phyloP scores from a whole-genome alignment of 345 rosid genomes.

The Citrus unshiu region DNA sequence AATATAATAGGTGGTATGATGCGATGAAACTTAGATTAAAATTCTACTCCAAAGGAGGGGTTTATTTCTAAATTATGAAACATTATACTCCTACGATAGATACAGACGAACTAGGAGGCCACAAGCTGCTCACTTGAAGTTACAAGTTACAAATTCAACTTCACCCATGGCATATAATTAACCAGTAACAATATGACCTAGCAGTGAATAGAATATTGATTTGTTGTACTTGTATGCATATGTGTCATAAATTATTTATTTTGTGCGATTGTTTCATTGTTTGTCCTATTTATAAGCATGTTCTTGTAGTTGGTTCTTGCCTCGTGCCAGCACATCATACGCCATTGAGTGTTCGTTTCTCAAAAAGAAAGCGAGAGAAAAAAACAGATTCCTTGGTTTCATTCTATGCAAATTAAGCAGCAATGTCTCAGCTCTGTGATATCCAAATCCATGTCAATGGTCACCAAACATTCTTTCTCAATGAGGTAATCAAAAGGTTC shows the following conservation, averaged over 20 bases:
- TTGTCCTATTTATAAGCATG: background rate
- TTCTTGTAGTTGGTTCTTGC: background rate
- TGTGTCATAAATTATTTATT: background rate
- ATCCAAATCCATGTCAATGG: conserved; percentile 45
- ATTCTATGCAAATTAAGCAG: background rate
- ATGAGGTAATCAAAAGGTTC: conserved; percentile 36
- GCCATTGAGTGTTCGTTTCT: background rate
- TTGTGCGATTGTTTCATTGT: background rate
- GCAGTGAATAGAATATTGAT: too few relatives aligned
- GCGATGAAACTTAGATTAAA: too few relatives aligned
- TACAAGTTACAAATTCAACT: too few relatives aligned
- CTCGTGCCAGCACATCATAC: background rate
- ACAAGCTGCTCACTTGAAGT: too few relatives aligned
- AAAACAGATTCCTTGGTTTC: background rate
- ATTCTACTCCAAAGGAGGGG: too few relatives aligned
- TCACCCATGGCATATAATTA: too few relatives aligned
- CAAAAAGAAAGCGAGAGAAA: background rate
- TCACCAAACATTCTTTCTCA: conserved; percentile 48
- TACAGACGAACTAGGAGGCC: too few relatives aligned
- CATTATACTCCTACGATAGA: too few relatives aligned
- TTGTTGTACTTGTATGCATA: background rate
- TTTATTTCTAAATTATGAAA: too few relatives aligned
- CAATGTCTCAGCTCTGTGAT: conserved; percentile 48
- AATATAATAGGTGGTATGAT: too few relatives aligned
- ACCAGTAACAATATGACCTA: too few relatives aligned